phyloP scores from a whole-genome alignment of 1,284 basidiomycete species.

The Heliocybe sulcata region DNA sequence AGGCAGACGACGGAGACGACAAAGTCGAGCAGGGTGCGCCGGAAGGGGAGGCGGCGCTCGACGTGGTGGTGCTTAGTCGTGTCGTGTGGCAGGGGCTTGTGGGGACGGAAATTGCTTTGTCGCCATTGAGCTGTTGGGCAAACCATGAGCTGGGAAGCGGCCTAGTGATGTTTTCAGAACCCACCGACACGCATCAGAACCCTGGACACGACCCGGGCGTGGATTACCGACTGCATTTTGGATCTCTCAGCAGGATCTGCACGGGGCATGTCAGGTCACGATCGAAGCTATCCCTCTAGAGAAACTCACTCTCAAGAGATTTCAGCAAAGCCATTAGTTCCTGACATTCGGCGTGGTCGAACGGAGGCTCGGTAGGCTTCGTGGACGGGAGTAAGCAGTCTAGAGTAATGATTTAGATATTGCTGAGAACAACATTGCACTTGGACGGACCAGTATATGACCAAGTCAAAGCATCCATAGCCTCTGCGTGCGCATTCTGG shows the following conservation, averaged over 20 bases:
- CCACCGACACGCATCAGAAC: conserved; percentile 60
- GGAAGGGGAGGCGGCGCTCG: conserved; percentile 31
- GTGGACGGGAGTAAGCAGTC: conserved; percentile 61
- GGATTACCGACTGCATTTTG: conserved; percentile 37
- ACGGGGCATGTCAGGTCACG: conserved; percentile 6
- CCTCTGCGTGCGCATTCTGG: conserved; percentile 47
- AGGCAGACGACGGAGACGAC: conserved; percentile 55
- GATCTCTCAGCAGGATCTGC: conserved; percentile 29
- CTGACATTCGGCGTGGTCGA: conserved; percentile 66
- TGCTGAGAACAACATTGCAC: background rate
- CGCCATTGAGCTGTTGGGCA: conserved; percentile 57
- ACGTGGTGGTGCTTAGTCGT: conserved; percentile 22
- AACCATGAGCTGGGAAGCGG: conserved; percentile 1
- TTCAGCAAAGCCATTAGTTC: conserved; percentile 58
- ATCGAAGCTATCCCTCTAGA: background rate
- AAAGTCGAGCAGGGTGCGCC: conserved; percentile 47
- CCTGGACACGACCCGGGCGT: conserved; percentile 60
- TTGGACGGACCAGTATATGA: conserved; percentile 52
- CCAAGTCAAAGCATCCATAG: conserved; percentile 67
- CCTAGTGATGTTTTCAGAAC: conserved; percentile 15
- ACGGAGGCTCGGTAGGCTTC: conserved; percentile 48
- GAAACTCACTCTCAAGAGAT: conserved; percentile 29
- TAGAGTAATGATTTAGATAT: conserved; percentile 13
- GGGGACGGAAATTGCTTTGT: conserved; percentile 58
- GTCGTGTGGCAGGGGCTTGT: conserved; percentile 53